phyloP scores from a whole-genome alignment of 2,329 filamentous ascomycete genomes.

The Pseudocercospora ulei region DNA sequence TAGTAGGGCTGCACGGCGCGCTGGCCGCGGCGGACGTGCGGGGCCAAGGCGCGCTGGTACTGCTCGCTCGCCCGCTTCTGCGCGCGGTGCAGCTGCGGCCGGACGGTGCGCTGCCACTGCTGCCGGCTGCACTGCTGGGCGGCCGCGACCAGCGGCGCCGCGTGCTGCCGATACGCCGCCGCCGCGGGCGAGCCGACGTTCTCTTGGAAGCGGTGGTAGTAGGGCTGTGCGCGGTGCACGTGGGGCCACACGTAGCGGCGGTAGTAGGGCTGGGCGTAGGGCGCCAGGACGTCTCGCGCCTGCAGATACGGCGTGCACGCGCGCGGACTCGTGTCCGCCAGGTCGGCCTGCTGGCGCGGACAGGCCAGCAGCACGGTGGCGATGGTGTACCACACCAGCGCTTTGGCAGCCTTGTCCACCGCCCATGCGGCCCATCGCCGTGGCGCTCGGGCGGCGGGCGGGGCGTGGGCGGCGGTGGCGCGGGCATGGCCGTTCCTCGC shows the following conservation, averaged over 20 bases:
- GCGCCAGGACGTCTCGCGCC: slow-evolving; percentile 57
- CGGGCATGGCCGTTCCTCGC: slow-evolving; percentile 23
- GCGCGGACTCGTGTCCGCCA: slow-evolving; percentile 59
- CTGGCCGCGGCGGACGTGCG: slow-evolving; percentile 57
- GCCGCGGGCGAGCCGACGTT: slow-evolving; percentile 60
- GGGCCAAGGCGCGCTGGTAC: slow-evolving; percentile 63
- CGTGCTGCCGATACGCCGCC: slow-evolving; percentile 56
- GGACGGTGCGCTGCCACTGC: slow-evolving; percentile 70
- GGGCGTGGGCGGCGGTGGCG: slow-evolving; percentile 15
- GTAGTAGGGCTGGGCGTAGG: slow-evolving; percentile 78
- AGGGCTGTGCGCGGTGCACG: slow-evolving; percentile 64
- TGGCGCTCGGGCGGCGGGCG: slow-evolving; percentile 14
- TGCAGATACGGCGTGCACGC: slow-evolving; percentile 73
- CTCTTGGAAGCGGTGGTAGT: slow-evolving; percentile 50
- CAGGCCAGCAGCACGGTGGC: slow-evolving; percentile 73
- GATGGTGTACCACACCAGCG: slow-evolving; percentile 78
- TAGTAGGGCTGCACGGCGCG: slow-evolving; percentile 61
- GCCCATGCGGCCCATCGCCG: slow-evolving; percentile 23
- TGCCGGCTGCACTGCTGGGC: slow-evolving; percentile 55
- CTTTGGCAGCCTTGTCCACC: slow-evolving; percentile 37
- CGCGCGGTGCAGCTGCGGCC: slow-evolving; percentile 61
- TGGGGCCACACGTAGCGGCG: slow-evolving; percentile 74
- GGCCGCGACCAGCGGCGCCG: slow-evolving; percentile 60
- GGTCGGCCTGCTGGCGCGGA: slow-evolving; percentile 57
- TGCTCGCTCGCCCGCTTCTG: slow-evolving; percentile 52